Evolutionary conservation across 331 rosid species (phyloP).

Genomic region (Quercus tomentella): DNA sequence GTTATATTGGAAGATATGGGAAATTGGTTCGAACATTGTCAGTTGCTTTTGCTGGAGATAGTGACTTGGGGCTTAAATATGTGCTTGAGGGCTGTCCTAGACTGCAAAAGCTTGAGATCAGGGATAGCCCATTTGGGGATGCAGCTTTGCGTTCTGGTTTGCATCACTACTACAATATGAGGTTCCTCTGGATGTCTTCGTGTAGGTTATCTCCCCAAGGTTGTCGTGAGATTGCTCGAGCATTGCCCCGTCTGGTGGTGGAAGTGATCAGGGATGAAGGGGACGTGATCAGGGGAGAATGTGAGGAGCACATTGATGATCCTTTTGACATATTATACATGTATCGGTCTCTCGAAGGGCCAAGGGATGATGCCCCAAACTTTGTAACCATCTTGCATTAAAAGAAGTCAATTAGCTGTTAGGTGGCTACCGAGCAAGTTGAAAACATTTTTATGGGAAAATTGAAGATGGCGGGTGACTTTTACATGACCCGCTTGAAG

Average conservation of each 20-base stretch:
- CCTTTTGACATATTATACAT: slow-evolving; percentile 51
- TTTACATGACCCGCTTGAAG: slow-evolving; percentile 39
- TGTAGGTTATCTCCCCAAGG: slow-evolving; percentile 63
- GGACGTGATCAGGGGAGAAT: slow-evolving; percentile 8
- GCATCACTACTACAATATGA: slow-evolving; percentile 80
- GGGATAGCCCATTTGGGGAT: slow-evolving; percentile 91
- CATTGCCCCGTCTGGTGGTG: slow-evolving; percentile 60
- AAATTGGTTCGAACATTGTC: slow-evolving; percentile 78
- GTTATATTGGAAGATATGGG: slow-evolving; percentile 65
- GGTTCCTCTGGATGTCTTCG: slow-evolving; percentile 86
- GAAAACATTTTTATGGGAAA: slow-evolving; percentile 16
- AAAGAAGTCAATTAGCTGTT: slow-evolving; percentile 26
- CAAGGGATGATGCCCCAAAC: slow-evolving; percentile 60
- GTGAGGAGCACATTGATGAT: slow-evolving; percentile 19
- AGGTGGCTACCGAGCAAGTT: slow-evolving; percentile 24
- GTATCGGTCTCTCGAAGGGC: slow-evolving; percentile 83
- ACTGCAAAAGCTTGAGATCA: slow-evolving; percentile 81
- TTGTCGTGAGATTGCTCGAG: slow-evolving; percentile 61
- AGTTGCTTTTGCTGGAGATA: slow-evolving; percentile 80
- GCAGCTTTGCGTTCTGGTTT: slow-evolving; percentile 62
- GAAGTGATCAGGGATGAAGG: slow-evolving; percentile 42
- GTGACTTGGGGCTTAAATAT: slow-evolving; percentile 55
- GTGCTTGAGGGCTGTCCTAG: slow-evolving; percentile 76
- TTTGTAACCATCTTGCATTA: slow-evolving; percentile 53
- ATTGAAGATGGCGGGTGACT: slow-evolving; percentile 30